Conservation (phyloP, 73 alveolate species). For the Uronychia setigera region DNA sequence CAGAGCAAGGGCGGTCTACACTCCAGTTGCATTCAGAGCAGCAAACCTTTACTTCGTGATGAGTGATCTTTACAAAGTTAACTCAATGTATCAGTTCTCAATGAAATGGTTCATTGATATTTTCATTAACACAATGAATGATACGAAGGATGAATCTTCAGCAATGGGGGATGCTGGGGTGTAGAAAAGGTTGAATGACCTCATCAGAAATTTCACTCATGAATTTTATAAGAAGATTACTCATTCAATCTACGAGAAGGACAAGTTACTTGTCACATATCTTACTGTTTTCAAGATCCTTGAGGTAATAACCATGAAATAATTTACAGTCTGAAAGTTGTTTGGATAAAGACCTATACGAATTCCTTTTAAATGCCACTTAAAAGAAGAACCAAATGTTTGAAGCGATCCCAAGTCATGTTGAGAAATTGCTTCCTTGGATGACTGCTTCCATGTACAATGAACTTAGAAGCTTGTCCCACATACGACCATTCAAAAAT, state of each 20-base stretch:
- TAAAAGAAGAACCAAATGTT: too few species aligned
- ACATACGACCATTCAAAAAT: background rate
- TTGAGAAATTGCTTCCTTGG: too few species aligned
- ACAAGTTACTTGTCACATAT: constrained; percentile 89
- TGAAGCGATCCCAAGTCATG: too few species aligned
- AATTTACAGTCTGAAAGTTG: constrained; percentile 16
- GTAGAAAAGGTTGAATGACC: background rate
- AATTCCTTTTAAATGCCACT: constrained; percentile 89
- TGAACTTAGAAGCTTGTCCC: background rate
- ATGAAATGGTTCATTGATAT: constrained; percentile 77
- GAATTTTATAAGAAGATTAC: constrained; percentile 87
- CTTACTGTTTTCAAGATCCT: constrained; percentile 81
- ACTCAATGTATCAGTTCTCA: constrained; percentile 96
- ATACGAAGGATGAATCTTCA: constrained; percentile 66
- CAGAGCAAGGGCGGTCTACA: constrained; percentile 70
- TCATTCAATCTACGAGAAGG: constrained; percentile 94
- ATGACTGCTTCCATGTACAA: background rate
- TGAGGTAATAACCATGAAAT: too few species aligned
- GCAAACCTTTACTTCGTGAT: constrained; percentile 69
- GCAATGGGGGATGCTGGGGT: constrained; percentile 53
- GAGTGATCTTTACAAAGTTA: constrained; percentile 79
- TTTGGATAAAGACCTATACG: constrained; percentile 38
- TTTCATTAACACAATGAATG: constrained; percentile 85
- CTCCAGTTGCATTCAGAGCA: constrained; percentile 81
- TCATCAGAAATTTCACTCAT: constrained; percentile 79